Conservation (phyloP, 2,329 filamentous ascomycete genomes). For the Monosporascus sp. region DNA sequence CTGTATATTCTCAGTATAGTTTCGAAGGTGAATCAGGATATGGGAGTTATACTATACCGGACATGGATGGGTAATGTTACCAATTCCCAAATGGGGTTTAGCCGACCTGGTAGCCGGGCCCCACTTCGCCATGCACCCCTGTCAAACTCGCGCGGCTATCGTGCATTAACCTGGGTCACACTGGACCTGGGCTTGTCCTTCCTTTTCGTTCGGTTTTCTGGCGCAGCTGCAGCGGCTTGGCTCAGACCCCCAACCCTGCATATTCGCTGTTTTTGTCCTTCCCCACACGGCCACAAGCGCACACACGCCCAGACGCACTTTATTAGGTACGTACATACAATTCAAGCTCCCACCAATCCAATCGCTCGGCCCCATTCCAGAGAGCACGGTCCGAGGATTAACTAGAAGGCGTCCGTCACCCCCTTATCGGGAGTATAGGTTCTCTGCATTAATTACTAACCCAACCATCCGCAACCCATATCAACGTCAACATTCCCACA, state of each 20-base stretch:
- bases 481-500: background rate
- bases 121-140: conserved; percentile 4
- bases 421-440: background rate
- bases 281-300: background rate
- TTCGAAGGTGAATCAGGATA: background rate
- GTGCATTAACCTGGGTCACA: conserved; percentile 15
- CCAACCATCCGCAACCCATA: background rate
- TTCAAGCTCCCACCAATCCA: background rate
- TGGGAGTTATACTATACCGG: too few species aligned
- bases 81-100: background rate
- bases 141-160: conserved; percentile 20
- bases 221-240: background rate
- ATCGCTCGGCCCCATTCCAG: background rate
- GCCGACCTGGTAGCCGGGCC: background rate
- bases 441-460: background rate
- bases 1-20: too few species aligned
- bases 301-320: background rate
- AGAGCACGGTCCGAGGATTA: background rate
- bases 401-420: background rate
- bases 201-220: background rate
- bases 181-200: background rate
- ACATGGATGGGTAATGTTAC: background rate
- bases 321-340: background rate
- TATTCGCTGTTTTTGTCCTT: conserved; percentile 1
- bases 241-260: background rate